These are phyloP conservation scores for Glarea lozoyensis DNA, from an alignment of 495 filamentous ascomycete species.

Conservation along the genomic window DNA sequence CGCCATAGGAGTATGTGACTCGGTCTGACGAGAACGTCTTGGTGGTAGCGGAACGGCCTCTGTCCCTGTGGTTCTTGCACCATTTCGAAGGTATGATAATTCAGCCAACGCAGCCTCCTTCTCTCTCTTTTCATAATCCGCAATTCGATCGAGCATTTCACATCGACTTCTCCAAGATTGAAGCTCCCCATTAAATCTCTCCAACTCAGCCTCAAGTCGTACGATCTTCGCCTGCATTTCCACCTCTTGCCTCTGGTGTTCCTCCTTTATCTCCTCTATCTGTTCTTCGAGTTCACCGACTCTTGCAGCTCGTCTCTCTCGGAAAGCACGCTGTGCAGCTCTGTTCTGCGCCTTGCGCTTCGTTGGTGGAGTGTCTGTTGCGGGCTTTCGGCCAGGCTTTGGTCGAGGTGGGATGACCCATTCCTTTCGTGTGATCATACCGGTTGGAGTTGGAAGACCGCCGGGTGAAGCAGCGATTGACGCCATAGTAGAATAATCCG, in stretches of 20 bases:
- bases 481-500: slow-evolving; percentile 11
- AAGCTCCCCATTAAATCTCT: slow-evolving; percentile 27
- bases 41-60: slow-evolving; percentile 26
- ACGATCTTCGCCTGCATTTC: slow-evolving; percentile 33
- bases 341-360: slow-evolving; percentile 91
- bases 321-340: slow-evolving; percentile 83
- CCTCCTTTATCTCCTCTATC: slow-evolving; percentile 52
- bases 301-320: slow-evolving; percentile 76
- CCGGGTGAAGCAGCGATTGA: slow-evolving; percentile 6
- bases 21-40: slow-evolving; percentile 12
- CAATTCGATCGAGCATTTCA: slow-evolving; percentile 20
- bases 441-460: slow-evolving; percentile 18
- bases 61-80: slow-evolving; percentile 14
- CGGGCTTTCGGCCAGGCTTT: slow-evolving; percentile 89
- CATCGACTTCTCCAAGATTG: slow-evolving; percentile 21
- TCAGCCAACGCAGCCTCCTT: slow-evolving; percentile 20
- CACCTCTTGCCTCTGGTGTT: slow-evolving; percentile 35
- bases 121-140: slow-evolving; percentile 21
- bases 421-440: slow-evolving; percentile 66
- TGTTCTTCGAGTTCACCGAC: slow-evolving; percentile 83
- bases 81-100: slow-evolving; percentile 21
- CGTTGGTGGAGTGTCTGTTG: slow-evolving; percentile 82
- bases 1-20: slow-evolving; percentile 1
- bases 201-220: slow-evolving; percentile 35
- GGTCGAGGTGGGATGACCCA: slow-evolving; percentile 84